Base-by-base conservation (phyloP, 306 rosid species). In the Ormosia emarginata region DNA sequence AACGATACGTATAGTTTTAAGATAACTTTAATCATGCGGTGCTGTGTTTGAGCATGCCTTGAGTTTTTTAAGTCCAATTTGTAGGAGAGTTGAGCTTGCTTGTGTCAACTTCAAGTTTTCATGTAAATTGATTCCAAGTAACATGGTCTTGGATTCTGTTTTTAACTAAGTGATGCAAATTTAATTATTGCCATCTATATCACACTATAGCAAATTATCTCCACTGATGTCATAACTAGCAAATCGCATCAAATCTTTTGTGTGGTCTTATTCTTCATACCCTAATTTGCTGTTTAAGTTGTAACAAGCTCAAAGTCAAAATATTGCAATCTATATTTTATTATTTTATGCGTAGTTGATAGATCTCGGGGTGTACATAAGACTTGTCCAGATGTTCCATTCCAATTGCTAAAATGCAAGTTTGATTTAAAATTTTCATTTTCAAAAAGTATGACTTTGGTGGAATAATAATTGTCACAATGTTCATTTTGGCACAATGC, bases 301-400 rank as follows among this genome's bases (percentile, higher is more conserved):
- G 40, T 62, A 62, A 65, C 10, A 72, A 49, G 6, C 50, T 50
- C 65, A 71, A 68, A 58, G 69, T 74, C 62, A 74, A 81, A 62
- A 30, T 3, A 59, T 32, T 59, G 66, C 10, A 29, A 30, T 59
- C 66, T 9, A 59, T 10, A 29, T 24, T 58, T 58, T 13, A 61
- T 6, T 63, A 13, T 33, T 12, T 9, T 8, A 6, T 41, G 14
- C n/a, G 14, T 11, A n/a, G 29, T 53, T n/a, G 8, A 13, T 9
- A 34, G 1, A 63, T 37, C 7, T 2, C 9, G 4, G 4, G n/a
- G 18, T 2, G 6, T 55, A 47, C 53, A 39, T 29, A 41, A 36
- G 68, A 63, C 24, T 4, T 30, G n/a, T 34, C 34, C 46, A 11
- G 7, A 29, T 29, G 67, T 81, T 81, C 80, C 39, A 43, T 53